Conservation (phyloP, 495 filamentous ascomycete genomes). For the Penicillium herquei region DNA sequence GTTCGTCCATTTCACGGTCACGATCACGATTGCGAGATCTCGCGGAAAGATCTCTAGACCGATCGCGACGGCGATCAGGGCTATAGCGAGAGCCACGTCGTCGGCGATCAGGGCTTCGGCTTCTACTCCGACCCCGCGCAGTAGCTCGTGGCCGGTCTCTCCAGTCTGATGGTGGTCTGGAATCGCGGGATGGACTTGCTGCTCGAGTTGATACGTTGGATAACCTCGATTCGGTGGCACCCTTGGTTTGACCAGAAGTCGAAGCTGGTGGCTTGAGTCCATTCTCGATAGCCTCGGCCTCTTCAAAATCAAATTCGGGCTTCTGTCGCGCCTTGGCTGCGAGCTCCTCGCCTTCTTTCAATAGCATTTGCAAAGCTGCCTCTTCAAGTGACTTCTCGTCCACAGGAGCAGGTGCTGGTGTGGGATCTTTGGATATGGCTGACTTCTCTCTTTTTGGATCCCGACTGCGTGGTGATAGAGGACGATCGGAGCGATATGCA, state of each 20-base stretch:
- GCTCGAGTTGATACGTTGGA: slow-evolving; percentile 29
- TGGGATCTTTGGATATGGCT: slow-evolving; percentile 38
- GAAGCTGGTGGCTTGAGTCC: slow-evolving; percentile 36
- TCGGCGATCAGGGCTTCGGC: slow-evolving; percentile 32
- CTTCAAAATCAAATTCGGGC: slow-evolving; percentile 57
- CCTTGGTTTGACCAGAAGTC: slow-evolving; percentile 20
- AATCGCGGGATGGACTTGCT: slow-evolving; percentile 28
- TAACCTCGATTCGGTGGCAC: slow-evolving; percentile 28
- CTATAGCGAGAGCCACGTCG: slow-evolving; percentile 34
- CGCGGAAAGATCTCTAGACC: slow-evolving; percentile 35
- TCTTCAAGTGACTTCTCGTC: slow-evolving; percentile 60
- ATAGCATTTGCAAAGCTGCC: slow-evolving; percentile 51
- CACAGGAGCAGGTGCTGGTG: slow-evolving; percentile 40
- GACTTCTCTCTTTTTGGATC: slow-evolving; percentile 42
- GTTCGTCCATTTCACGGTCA: slow-evolving; percentile 37
- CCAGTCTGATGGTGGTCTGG: slow-evolving; percentile 29
- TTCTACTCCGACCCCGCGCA: slow-evolving; percentile 31
- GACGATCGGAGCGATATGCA: slow-evolving; percentile 39
- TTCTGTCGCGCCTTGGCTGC: slow-evolving; percentile 58
- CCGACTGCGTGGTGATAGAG: slow-evolving; percentile 35
- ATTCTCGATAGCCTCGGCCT: slow-evolving; percentile 49
- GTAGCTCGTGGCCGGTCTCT: slow-evolving; percentile 22
- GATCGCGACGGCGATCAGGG: slow-evolving; percentile 30
- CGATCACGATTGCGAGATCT: slow-evolving; percentile 39
- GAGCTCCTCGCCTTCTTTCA: slow-evolving; percentile 60